Base-by-base conservation (phyloP, 2,329 filamentous ascomycete genomes). In the Periglandula ipomoeae region DNA sequence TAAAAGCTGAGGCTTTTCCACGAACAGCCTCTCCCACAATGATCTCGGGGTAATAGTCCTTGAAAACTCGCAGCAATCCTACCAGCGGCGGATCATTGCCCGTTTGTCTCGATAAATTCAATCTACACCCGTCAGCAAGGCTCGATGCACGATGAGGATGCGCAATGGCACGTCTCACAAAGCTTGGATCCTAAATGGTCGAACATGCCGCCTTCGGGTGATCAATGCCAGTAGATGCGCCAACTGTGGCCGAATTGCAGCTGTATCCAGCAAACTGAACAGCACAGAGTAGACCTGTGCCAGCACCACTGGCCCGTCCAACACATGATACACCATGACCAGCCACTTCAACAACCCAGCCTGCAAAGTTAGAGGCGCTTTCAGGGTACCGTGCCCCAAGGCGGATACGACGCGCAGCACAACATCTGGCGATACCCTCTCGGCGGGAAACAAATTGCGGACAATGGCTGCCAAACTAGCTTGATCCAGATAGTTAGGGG, bases 11-110 rank as follows among this genome's bases (percentile, higher is more conserved):
- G 1, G 80, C 79, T 51, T 76, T 75, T 34, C 79, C 79, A 47
- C 73, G 71, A 26, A 80, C 76, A 4, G 78, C 72, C 54, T 85
- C 84, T 20, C 84, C 86, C 13, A 91, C 77, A 51, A 94, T 87
- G 48, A 94, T 87, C 62, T 95, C 88, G 0, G 89, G 88, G 59
- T 91, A 94, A 65, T 91, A 94, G 62, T 91, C 88, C 61, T 93
- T 93, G 70, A 84, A 94, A n/a, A 91, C 81, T 48, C 85, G 79
- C 44, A 94, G 70, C 17, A 95, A 71, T 3, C 86, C 86, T 34
- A 85, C 74, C 32, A 95, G 70, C 46, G 82, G 77, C 44, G 84
- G 84, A 49, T 95, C 89, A 58, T 86, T 85, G 17, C 83, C 84
- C 4, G 73, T 77, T 58, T 81, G 77, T 39, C 79, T 68, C 3